Evolutionary conservation across 2,329 filamentous ascomycete species (phyloP).

Genomic region (Phialocephala sp.): DNA sequence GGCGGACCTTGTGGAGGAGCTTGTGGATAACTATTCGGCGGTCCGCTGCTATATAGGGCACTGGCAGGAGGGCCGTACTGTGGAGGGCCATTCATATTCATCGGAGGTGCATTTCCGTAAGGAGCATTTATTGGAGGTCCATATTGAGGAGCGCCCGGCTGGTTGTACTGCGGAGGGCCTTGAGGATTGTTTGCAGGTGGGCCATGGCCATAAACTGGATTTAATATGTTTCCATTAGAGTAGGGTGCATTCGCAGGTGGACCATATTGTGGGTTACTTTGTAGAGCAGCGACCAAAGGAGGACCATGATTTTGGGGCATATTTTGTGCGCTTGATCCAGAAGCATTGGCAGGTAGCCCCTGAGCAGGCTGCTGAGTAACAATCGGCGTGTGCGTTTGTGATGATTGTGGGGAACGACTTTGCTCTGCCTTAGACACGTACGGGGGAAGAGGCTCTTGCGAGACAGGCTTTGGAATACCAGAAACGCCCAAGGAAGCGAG

Average conservation of each 20-base stretch:
- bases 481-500: conserved; percentile 46
- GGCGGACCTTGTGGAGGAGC: conserved; percentile 8
- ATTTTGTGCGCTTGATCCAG: neutral
- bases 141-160: conserved; percentile 14
- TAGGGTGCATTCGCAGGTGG: conserved; percentile 7
- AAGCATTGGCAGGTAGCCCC: neutral
- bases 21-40: conserved; percentile 22
- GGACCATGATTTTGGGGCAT: neutral
- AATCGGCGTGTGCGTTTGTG: conserved; percentile 16
- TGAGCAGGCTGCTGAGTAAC: conserved; percentile 1
- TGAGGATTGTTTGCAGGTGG: conserved; percentile 14
- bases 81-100: conserved; percentile 8
- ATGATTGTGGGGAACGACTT: conserved; percentile 10
- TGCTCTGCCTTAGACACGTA: conserved; percentile 21
- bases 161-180: conserved; percentile 2
- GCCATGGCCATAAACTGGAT: conserved; percentile 14
- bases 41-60: conserved; percentile 11
- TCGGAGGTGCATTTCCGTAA: conserved; percentile 15
- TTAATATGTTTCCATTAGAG: neutral
- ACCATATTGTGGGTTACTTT: conserved; percentile 15
- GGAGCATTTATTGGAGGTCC: conserved; percentile 19
- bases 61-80: conserved; percentile 20
- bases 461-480: conserved; percentile 44
- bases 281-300: conserved; percentile 13
- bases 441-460: conserved; percentile 26